Conservation (phyloP, 2,329 filamentous ascomycete genomes). For the Monascus ruber region DNA sequence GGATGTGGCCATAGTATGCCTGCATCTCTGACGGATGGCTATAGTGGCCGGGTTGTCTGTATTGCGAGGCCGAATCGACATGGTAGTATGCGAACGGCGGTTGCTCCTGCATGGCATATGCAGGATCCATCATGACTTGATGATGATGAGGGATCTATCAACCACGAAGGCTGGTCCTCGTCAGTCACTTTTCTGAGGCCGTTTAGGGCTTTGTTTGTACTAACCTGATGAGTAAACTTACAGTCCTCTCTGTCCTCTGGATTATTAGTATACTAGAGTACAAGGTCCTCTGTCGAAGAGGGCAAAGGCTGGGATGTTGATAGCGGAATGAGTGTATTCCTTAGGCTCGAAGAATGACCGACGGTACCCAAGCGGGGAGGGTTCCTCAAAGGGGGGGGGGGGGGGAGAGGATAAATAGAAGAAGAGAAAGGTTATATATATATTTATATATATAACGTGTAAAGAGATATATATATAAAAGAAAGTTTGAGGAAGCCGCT, state of each 20-base stretch:
- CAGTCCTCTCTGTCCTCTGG: too few relatives aligned
- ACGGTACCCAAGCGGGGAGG: background rate
- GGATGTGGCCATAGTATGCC: constrained; percentile 33
- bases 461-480: background rate
- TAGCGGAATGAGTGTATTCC: too few relatives aligned
- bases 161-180: too few relatives aligned
- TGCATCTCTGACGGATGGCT: constrained; percentile 46
- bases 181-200: too few relatives aligned
- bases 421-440: background rate
- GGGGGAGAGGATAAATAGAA: background rate
- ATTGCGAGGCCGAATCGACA: constrained; percentile 61
- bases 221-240: too few relatives aligned
- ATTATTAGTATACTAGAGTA: background rate
- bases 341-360: background rate
- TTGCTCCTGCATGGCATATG: constrained; percentile 37
- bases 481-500: background rate
- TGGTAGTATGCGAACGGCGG: constrained; percentile 36
- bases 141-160: background rate
- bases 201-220: too few relatives aligned
- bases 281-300: background rate
- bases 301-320: background rate
- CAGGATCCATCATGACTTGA: constrained; percentile 49
- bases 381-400: background rate
- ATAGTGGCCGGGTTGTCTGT: constrained; percentile 66
- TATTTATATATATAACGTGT: background rate